Conservation (phyloP, 164 flowering plant species). For the Stephania yunnanensis region DNA sequence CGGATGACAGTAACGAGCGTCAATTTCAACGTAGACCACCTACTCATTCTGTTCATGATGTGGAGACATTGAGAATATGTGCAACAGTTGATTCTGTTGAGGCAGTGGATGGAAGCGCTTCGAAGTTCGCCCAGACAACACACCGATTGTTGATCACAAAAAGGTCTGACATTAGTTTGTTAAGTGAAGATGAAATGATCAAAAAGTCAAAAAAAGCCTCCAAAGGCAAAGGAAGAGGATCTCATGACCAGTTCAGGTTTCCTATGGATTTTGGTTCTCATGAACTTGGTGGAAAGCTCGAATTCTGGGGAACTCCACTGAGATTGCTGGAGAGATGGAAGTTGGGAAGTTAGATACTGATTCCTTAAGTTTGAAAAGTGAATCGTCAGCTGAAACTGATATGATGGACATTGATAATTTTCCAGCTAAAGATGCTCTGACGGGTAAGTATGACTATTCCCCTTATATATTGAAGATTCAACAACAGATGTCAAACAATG, state of each 20-base stretch:
- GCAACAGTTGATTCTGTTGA: conserved; percentile 36
- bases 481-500: background rate
- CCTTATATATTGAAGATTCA: background rate
- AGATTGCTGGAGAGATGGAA: conserved; percentile 34
- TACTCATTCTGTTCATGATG: conserved; percentile 18
- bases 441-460: conserved; percentile 31
- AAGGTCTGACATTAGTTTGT: conserved; percentile 30
- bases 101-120: conserved; percentile 23
- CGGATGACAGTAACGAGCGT: conserved; percentile 8
- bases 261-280: conserved; percentile 23
- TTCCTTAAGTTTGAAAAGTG: conserved; percentile 23
- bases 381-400: conserved; percentile 71
- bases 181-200: conserved; percentile 25
- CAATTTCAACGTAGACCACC: conserved; percentile 15
- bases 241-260: conserved; percentile 20
- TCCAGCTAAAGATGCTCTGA: conserved; percentile 23
- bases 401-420: conserved; percentile 38
- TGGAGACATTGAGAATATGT: conserved; percentile 22
- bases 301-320: conserved; percentile 26
- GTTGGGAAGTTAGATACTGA: conserved; percentile 16
- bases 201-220: conserved; percentile 27
- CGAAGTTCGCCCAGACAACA: conserved; percentile 43
- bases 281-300: conserved; percentile 18
- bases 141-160: conserved; percentile 39
- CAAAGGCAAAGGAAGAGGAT: conserved; percentile 27